Evolutionary conservation across 2,329 filamentous ascomycete genomes (phyloP).

Genomic region (Xylariaceae sp.): DNA sequence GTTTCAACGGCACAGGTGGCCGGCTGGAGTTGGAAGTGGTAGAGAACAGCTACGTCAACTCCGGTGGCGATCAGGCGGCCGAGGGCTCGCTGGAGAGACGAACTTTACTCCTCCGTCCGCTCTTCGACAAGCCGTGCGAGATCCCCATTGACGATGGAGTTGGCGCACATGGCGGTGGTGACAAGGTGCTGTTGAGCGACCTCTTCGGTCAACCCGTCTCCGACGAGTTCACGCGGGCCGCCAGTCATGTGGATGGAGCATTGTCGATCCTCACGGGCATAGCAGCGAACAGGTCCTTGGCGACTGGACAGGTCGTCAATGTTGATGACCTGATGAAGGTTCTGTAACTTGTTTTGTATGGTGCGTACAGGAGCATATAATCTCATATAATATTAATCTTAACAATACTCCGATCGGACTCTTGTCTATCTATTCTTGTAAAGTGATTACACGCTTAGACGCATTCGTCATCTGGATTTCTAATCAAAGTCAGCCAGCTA

Average conservation of each 20-base stretch:
- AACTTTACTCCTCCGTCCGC: slow-evolving; percentile 43
- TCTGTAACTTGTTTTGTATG: slow-evolving; percentile 18
- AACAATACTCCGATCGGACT: too few relatives aligned
- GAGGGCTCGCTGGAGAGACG: slow-evolving; percentile 49
- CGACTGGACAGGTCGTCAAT: slow-evolving; percentile 50
- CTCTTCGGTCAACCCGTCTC: slow-evolving; percentile 49
- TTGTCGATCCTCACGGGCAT: slow-evolving; percentile 55
- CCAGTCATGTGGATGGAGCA: slow-evolving; percentile 54
- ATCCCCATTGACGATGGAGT: slow-evolving; percentile 46
- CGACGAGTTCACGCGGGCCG: slow-evolving; percentile 49
- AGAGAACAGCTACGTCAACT: slow-evolving; percentile 57
- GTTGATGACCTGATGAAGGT: slow-evolving; percentile 46
- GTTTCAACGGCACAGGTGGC: slow-evolving; percentile 54
- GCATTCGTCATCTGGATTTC: too few relatives aligned
- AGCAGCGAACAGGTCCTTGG: slow-evolving; percentile 53
- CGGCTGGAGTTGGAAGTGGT: slow-evolving; percentile 57
- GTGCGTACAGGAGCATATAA: too few relatives aligned
- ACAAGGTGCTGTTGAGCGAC: slow-evolving; percentile 51
- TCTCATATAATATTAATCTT: too few relatives aligned
- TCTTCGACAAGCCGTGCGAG: slow-evolving; percentile 53
- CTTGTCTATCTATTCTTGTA: too few relatives aligned
- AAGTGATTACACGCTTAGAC: too few relatives aligned
- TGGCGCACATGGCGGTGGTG: slow-evolving; percentile 57
- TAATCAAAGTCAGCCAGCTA: slow-evolving; percentile 4
- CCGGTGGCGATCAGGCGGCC: slow-evolving; percentile 50